Percentiles rank a stretch among this genome's conserved stretches.
Conservation (phyloP, 2,329 filamentous ascomycete species). For the Claviceps cyperi region DNA sequence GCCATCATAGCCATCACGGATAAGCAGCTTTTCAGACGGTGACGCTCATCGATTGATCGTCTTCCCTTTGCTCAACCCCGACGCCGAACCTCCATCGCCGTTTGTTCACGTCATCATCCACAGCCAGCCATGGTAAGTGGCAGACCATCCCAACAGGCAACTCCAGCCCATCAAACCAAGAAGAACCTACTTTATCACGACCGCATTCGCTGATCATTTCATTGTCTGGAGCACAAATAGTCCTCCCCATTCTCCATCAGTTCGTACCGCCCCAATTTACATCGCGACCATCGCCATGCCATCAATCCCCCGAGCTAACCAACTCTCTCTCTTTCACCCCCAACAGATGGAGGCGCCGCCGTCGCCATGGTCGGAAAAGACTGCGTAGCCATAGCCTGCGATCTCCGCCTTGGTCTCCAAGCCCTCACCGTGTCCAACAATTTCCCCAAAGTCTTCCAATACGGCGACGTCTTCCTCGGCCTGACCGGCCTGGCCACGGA, state of each 20-base stretch:
- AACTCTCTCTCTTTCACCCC: background rate
- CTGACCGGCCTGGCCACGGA: slow-evolving; percentile 94
- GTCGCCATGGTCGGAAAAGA: slow-evolving; percentile 99
- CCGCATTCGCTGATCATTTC: slow-evolving; percentile 15
- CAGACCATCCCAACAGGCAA: background rate
- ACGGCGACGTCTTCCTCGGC: slow-evolving; percentile 88
- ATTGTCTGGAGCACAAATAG: slow-evolving; percentile 35
- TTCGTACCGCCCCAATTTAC: slow-evolving; percentile 28
- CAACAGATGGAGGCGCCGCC: slow-evolving; percentile 70
- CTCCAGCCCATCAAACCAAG: background rate
- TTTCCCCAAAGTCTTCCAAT: slow-evolving; percentile 99
- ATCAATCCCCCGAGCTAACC: slow-evolving; percentile 1
- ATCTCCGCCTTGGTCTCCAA: slow-evolving; percentile 93
- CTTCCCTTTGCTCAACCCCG: background rate
- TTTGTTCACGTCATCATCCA: background rate
- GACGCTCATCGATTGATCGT: background rate
- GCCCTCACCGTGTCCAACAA: slow-evolving; percentile 97
- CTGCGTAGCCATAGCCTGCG: slow-evolving; percentile 98
- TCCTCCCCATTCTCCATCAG: slow-evolving; percentile 92
- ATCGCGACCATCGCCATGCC: background rate
- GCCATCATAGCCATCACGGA: background rate
- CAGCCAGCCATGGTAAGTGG: slow-evolving; percentile 2
- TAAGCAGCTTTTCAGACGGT: too few species aligned
- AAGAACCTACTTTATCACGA: background rate
- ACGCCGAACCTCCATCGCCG: background rate